Evolutionary conservation across 805 yeast genomes (phyloP).

Genomic region (Candida golubevii): DNA sequence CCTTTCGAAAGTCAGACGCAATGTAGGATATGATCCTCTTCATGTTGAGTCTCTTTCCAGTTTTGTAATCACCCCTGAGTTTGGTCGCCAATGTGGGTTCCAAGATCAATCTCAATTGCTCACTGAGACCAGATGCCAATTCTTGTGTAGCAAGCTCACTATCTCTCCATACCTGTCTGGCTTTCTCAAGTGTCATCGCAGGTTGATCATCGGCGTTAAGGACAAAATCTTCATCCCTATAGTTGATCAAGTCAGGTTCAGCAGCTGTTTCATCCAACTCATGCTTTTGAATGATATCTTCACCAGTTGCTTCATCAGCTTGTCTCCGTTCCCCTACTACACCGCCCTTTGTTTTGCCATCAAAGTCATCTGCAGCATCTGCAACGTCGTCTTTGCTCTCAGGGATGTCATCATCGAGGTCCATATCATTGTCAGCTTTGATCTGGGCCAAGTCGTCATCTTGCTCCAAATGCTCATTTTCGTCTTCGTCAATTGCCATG

Average conservation of each 20-base stretch:
- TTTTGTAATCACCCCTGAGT: constrained; percentile 90
- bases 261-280: constrained; percentile 11
- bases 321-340: constrained; percentile 45
- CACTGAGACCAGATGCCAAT: constrained; percentile 80
- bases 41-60: constrained; percentile 96
- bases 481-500: constrained; percentile 74
- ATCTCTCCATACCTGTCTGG: constrained; percentile 74
- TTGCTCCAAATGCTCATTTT: constrained; percentile 16
- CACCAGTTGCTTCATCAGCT: constrained; percentile 13
- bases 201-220: constrained; percentile 32
- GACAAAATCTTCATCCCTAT: constrained; percentile 16
- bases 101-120: constrained; percentile 84
- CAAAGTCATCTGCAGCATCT: constrained; percentile 37
- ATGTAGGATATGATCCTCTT: constrained; percentile 95
- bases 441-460: constrained; percentile 28
- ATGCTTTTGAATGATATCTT: constrained; percentile 16
- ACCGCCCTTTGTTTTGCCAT: constrained; percentile 48
- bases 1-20: constrained; percentile 96
- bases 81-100: constrained; percentile 98
- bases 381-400: constrained; percentile 23
- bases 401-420: constrained; percentile 26
- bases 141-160: constrained; percentile 87
- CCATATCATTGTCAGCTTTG: constrained; percentile 26
- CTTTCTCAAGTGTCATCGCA: constrained; percentile 55
- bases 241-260: constrained; percentile 11